Evolutionary conservation across 106 monocot species (phyloP).

Genomic region (Platanthera zijinensis): DNA sequence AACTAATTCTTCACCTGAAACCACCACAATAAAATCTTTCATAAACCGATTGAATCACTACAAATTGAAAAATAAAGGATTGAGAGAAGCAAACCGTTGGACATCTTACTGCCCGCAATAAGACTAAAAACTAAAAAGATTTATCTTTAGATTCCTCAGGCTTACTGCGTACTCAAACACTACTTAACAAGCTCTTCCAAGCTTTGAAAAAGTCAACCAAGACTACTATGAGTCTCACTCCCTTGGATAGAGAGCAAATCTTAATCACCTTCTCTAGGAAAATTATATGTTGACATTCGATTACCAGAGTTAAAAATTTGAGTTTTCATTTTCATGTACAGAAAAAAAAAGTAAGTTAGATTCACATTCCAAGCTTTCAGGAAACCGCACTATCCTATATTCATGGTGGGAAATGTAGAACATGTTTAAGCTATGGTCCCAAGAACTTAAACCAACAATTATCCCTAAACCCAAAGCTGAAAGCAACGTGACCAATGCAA

Average conservation of each 20-base stretch:
- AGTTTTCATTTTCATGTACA: too few species aligned
- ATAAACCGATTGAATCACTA: too few species aligned
- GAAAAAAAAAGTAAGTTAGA: slow-evolving; percentile 6
- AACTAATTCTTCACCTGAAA: slow-evolving; percentile 42
- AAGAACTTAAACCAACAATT: background rate
- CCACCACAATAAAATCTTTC: too few species aligned
- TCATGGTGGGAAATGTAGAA: background rate
- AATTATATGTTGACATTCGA: too few species aligned
- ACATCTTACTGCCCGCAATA: too few species aligned
- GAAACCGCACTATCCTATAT: background rate
- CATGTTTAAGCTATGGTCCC: background rate
- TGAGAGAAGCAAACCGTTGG: too few species aligned
- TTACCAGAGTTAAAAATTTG: too few species aligned
- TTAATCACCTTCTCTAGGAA: too few species aligned
- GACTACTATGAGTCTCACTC: background rate
- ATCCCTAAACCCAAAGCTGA: slow-evolving; percentile 5
- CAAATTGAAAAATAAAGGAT: too few species aligned
- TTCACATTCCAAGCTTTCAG: slow-evolving; percentile 4
- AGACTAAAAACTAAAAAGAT: background rate
- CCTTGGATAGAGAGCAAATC: too few species aligned
- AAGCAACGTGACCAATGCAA: slow-evolving; percentile 12
- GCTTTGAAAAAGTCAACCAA: background rate
- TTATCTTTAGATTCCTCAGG: background rate
- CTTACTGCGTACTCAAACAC: background rate
- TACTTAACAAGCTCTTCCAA: background rate